These are phyloP conservation scores for Aspergillus cavernicola DNA, from an alignment of 495 filamentous ascomycete species.

Conservation along the genomic window DNA sequence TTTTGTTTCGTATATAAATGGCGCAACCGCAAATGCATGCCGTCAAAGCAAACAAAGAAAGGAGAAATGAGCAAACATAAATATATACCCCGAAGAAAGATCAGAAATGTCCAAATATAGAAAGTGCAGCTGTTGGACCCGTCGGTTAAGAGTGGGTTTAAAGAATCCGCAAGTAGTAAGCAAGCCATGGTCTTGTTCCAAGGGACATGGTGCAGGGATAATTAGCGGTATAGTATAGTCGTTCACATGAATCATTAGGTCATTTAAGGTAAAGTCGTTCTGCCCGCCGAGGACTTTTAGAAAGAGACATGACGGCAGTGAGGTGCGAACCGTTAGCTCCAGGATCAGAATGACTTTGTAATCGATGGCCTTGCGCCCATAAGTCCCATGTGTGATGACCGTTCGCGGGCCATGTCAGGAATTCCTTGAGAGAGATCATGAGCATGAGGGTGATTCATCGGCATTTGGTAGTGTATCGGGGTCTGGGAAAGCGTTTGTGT, in stretches of 20 bases:
- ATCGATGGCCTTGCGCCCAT: conserved; percentile 27
- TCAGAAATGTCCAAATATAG: conserved; percentile 3
- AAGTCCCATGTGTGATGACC: conserved; percentile 19
- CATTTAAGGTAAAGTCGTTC: conserved; percentile 1
- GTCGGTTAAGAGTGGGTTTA: neutral
- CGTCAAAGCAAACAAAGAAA: neutral
- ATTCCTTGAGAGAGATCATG: conserved; percentile 31
- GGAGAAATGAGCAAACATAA: neutral
- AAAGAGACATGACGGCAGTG: neutral
- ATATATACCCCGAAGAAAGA: conserved; percentile 18
- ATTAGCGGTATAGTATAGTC: neutral
- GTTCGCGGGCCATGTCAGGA: conserved; percentile 14
- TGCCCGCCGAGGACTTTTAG: neutral
- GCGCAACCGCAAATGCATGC: neutral
- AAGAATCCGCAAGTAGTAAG: neutral
- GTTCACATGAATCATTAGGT: conserved; percentile 17
- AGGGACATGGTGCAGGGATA: neutral
- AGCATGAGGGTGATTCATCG: conserved; percentile 26
- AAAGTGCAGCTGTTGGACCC: neutral
- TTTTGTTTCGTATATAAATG: conserved; percentile 6
- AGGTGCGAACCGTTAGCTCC: neutral
- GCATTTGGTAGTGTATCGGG: conserved; percentile 32
- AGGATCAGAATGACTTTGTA: conserved; percentile 25
- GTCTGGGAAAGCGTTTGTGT: conserved; percentile 25
- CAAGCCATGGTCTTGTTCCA: neutral